Evolutionary conservation across 352 stramenopile species (phyloP), one percentile per base, ranked within the genome.

Genomic region (Phytophthora parvispora): DNA sequence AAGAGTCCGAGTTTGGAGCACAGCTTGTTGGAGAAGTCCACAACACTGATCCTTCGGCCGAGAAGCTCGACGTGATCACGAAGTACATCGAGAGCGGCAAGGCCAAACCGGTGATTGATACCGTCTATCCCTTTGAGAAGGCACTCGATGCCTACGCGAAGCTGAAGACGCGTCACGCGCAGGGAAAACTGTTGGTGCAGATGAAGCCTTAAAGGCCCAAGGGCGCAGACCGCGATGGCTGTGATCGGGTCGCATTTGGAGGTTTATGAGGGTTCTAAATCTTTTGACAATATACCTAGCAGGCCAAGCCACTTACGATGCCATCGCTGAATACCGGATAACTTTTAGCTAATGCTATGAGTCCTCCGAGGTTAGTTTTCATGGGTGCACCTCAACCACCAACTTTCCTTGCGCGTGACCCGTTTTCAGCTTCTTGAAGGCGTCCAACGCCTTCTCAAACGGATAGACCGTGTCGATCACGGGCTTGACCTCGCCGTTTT

Each of bases 371-470:
- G n/a, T n/a, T n/a, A n/a, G n/a, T n/a, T n/a, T n/a, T n/a, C n/a
- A n/a, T n/a, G n/a, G n/a, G n/a, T n/a, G n/a, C n/a, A n/a, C n/a
- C n/a, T n/a, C n/a, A n/a, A n/a, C n/a, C n/a, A n/a, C n/a, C n/a
- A n/a, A n/a, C n/a, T n/a, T n/a, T n/a, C n/a, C n/a, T n/a, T n/a
- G n/a, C n/a, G n/a, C n/a, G 38, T 49, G 42, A 12, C 42, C n/a
- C 4, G 20, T 18, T 67, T 90, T 86, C 1, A 87, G 67, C 27
- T 78, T 72, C 16, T 56, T 45, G 25, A 87, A 75, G 48, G 69
- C 87, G 4, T 89, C 83, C 9, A 76, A 13, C 3, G 80, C 55
- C 43, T 81, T 77, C 20, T 87, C 73, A 29, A 94, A 90, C 52
- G 69, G 58, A 31, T 87, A 78, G 4, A 86, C 66, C 42, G 69